Conservation (phyloP, 176 grass and related monocot species). For the Zoysia japonica region DNA sequence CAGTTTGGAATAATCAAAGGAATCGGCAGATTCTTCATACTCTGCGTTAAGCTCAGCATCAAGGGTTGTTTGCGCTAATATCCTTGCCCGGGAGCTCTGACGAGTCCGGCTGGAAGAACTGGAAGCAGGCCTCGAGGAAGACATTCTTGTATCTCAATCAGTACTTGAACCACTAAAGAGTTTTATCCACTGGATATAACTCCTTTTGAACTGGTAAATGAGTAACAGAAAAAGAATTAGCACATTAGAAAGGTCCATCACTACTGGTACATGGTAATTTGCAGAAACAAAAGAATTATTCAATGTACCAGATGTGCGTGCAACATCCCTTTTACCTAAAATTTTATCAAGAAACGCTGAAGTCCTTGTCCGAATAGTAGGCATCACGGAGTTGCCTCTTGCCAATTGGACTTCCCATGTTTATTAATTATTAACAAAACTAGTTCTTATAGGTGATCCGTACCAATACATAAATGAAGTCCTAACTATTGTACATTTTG, state of each 20-base stretch:
- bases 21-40: conserved; percentile 75
- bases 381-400: background rate
- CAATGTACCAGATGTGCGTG: background rate
- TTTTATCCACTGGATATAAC: background rate
- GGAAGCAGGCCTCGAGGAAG: conserved; percentile 61
- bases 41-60: conserved; percentile 83
- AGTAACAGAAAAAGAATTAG: conserved; percentile 24
- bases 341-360: background rate
- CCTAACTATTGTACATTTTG: background rate
- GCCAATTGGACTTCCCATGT: background rate
- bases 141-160: conserved; percentile 48
- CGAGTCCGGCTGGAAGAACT: conserved; percentile 55
- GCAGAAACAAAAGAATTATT: conserved; percentile 1
- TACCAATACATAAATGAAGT: background rate
- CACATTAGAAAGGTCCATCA: conserved; percentile 1
- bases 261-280: background rate
- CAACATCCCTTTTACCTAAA: background rate
- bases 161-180: conserved; percentile 15
- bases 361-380: background rate
- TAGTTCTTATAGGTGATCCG: background rate
- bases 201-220: conserved; percentile 21
- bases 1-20: conserved; percentile 85
- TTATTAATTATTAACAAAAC: background rate
- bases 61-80: conserved; percentile 81
- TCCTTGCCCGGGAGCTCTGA: conserved; percentile 61